Percentiles rank a stretch among this genome's conserved stretches.
Evolutionary conservation across 2,329 filamentous ascomycete species (phyloP).

Genomic region (Aureobasidium mangrovei): DNA sequence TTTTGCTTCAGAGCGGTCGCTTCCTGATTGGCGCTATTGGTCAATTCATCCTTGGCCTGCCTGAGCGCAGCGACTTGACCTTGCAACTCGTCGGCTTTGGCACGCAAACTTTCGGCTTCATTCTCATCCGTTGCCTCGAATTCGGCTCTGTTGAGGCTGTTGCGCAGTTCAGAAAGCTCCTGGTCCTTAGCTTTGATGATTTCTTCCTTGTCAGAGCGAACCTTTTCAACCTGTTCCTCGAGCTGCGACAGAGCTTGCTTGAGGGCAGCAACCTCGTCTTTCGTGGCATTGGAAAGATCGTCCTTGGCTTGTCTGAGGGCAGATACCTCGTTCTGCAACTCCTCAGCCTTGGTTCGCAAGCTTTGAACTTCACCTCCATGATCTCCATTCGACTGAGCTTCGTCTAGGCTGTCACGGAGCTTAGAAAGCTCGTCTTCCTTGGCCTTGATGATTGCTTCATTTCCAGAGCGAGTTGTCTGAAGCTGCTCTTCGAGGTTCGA

Average conservation of each 20-base stretch:
- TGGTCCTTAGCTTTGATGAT: not conserved
- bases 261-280: not conserved
- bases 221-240: not conserved
- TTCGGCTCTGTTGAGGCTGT: not conserved
- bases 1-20: too few relatives aligned
- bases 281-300: not conserved
- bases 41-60: not conserved
- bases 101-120: not conserved
- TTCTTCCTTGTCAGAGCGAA: not conserved
- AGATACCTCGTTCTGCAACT: not conserved
- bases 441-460: not conserved
- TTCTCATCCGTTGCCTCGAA: not conserved
- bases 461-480: not conserved
- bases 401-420: not conserved
- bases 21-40: not conserved
- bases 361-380: not conserved
- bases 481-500: not conserved
- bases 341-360: not conserved
- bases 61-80: not conserved
- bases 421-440: not conserved
- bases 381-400: not conserved
- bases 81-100: not conserved
- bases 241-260: not conserved
- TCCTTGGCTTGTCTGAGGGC: not conserved
- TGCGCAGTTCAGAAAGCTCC: conserved; percentile 11